Evolutionary conservation across 345 rosid species (phyloP).

Genomic region (Salix arbutifolia): DNA sequence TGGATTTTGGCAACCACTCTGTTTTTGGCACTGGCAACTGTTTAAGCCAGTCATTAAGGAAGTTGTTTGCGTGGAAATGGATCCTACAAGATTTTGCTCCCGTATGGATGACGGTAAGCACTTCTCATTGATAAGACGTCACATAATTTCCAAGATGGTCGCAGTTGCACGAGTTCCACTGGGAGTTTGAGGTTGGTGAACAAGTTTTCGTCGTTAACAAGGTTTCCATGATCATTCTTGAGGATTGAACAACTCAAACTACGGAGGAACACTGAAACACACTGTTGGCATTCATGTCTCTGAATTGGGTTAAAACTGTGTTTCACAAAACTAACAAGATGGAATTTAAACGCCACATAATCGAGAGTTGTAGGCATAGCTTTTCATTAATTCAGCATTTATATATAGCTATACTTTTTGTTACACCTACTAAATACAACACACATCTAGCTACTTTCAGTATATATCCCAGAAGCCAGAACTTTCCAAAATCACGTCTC

Average conservation of each 20-base stretch:
- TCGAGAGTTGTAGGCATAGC: too few species aligned
- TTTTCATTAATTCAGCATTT: neutral
- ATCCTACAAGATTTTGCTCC: neutral
- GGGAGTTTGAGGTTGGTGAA: neutral
- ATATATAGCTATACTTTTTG: neutral
- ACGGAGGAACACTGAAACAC: neutral
- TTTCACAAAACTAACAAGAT: neutral
- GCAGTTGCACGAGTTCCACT: neutral
- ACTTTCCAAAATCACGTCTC: neutral
- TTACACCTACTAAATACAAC: neutral
- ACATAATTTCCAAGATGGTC: neutral
- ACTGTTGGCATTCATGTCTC: neutral
- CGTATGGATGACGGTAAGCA: neutral
- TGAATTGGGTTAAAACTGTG: neutral
- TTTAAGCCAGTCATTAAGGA: neutral
- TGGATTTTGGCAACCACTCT: neutral
- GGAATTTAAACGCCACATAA: neutral
- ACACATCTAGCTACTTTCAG: neutral
- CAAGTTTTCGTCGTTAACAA: neutral
- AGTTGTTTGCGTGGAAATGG: neutral
- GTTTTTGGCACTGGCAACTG: neutral
- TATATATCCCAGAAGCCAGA: neutral
- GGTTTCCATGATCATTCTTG: neutral
- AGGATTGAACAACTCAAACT: neutral
- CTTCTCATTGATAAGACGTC: neutral